A percentile compares a stretch with the other conserved stretches of the same genome.
Conservation (phyloP, 306 rosid species). For the Fragaria iinumae region DNA sequence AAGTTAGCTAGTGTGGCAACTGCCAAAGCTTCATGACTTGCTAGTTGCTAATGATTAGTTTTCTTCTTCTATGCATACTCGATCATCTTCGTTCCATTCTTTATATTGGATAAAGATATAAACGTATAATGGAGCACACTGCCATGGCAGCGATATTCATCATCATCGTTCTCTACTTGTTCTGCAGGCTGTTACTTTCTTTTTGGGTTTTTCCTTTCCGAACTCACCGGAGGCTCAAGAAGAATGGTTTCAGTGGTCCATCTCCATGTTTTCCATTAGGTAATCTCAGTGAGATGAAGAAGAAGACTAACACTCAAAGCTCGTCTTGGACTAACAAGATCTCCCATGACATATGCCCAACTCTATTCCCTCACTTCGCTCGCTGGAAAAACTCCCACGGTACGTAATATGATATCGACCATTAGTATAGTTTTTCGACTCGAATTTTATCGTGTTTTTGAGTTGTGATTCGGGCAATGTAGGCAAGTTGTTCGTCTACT, state of each 20-base stretch:
- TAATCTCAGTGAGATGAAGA: constrained; percentile 58
- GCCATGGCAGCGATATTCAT: background rate
- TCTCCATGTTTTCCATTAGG: constrained; percentile 74
- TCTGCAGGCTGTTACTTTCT: constrained; percentile 32
- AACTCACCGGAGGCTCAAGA: constrained; percentile 40
- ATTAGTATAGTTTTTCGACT: background rate
- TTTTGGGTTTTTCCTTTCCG: constrained; percentile 61
- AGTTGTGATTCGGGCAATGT: constrained; percentile 7
- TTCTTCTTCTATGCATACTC: background rate
- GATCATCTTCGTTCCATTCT: background rate
- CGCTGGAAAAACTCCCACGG: constrained; percentile 68
- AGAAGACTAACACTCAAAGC: constrained; percentile 23
- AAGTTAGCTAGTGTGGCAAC: background rate
- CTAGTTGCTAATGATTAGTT: background rate
- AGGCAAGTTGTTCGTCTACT: constrained; percentile 70
- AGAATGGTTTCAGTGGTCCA: constrained; percentile 72
- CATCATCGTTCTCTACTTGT: constrained; percentile 19
- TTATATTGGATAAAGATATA: background rate
- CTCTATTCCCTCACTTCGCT: constrained; percentile 58
- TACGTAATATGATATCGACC: constrained; percentile 17
- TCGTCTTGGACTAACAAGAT: constrained; percentile 1
- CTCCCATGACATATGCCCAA: constrained; percentile 64
- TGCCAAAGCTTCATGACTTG: background rate
- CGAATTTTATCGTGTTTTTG: background rate
- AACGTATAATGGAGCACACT: background rate